These are phyloP conservation scores for Calocybe cyanea DNA, from an alignment of 768 basidiomycete genomes.

Conservation along the genomic window DNA sequence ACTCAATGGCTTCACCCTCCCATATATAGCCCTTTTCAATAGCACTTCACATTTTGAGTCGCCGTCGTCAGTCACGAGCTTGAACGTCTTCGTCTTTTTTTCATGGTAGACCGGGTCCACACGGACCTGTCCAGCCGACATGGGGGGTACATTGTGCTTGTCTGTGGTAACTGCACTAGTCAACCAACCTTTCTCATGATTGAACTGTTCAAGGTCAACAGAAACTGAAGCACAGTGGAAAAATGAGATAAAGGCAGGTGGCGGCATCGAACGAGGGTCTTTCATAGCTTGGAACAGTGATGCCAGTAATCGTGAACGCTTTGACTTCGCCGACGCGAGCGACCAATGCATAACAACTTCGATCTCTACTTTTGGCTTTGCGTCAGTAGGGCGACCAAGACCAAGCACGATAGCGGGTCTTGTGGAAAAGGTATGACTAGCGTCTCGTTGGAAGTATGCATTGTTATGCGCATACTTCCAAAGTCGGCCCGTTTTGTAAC, in stretches of 20 bases:
- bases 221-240: neutral
- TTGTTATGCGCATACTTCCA: conserved; percentile 7
- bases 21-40: neutral
- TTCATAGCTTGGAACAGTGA: too few species aligned
- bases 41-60: neutral
- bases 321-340: too few species aligned
- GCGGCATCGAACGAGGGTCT: neutral
- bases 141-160: neutral
- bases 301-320: neutral
- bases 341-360: conserved; percentile 1
- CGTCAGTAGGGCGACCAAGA: neutral
- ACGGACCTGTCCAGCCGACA: neutral
- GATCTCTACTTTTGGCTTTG: neutral
- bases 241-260: neutral
- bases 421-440: neutral
- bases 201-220: neutral
- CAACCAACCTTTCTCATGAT: neutral
- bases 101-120: neutral
- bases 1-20: neutral
- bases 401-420: neutral
- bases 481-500: neutral
- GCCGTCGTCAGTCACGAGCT: neutral
- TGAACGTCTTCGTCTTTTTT: neutral
- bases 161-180: neutral
- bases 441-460: neutral